Conservation (phyloP, 768 basidiomycete species). For the Termitomyces sp. region DNA sequence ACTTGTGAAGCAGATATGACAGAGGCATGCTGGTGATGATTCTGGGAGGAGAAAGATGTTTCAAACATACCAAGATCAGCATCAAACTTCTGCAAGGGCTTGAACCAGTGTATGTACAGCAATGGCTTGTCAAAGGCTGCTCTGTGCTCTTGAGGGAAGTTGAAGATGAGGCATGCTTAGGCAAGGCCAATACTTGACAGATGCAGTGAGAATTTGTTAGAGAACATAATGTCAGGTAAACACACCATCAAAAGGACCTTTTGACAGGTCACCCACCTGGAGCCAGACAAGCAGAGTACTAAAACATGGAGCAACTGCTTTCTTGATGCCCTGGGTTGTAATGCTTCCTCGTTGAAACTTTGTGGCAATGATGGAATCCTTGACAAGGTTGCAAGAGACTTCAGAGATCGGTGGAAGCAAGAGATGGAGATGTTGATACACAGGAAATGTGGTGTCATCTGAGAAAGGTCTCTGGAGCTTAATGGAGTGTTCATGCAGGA, state of each 20-base stretch:
- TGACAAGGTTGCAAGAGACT: not conserved
- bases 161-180: slow-evolving; percentile 23
- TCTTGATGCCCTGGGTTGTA: slow-evolving; percentile 14
- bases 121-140: slow-evolving; percentile 14
- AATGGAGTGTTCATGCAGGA: not conserved
- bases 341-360: not conserved
- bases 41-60: no score
- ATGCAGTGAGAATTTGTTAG: not conserved
- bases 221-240: not conserved
- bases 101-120: slow-evolving; percentile 24
- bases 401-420: slow-evolving; percentile 13
- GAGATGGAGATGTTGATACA: slow-evolving; percentile 16
- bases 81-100: slow-evolving; percentile 13
- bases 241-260: not conserved
- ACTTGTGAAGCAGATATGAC: no score
- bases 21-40: no score
- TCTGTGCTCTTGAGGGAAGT: no score
- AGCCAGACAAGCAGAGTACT: slow-evolving; percentile 19
- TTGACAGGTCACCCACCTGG: not conserved
- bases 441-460: slow-evolving; percentile 9
- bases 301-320: slow-evolving; percentile 11
- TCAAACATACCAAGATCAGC: slow-evolving; percentile 15
- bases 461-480: not conserved
- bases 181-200: slow-evolving; percentile 20
- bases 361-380: slow-evolving; percentile 15